Evolutionary conservation across 495 filamentous ascomycete species (phyloP), one percentile per base, ranked within the genome.

Genomic region (Hapsidospora chrysogenum): DNA sequence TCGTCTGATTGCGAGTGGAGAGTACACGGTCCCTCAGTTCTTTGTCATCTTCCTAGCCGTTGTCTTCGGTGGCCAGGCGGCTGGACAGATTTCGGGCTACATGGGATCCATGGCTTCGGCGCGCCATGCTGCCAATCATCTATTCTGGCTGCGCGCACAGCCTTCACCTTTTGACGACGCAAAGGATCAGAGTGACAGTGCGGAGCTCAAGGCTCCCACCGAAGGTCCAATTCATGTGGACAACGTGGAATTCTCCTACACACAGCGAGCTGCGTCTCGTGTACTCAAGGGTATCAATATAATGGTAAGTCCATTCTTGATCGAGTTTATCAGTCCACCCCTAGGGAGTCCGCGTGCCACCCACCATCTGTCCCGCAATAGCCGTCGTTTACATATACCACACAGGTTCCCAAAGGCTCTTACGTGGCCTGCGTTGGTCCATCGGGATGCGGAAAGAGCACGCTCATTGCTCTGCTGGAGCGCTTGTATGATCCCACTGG

Each of bases 381-480:
- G n/a, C n/a, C n/a, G n/a, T n/a, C n/a, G n/a, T n/a, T n/a, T n/a
- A n/a, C n/a, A n/a, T n/a, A n/a, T n/a, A n/a, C n/a, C n/a, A n/a
- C n/a, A n/a, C n/a, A n/a, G n/a, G n/a, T n/a, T 96, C 47, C 78
- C 87, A 7, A 96, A 96, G 74, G 75, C 14, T 44, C 65, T 32
- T 61, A 53, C 18, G 50, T 62, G 9, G 71, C 63, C 4, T 50
- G 74, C n/a, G 67, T 74, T 3, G 71, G 72, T 9, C 50, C 62
- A 8, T 66, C 63, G 3, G 71, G 71, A 1, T 68, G 61, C 22
- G 72, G 72, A 7, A 77, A 77, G 41, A 60, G 57, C 3, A 73
- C 70, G 0, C 52, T 65, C 5, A 57, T 77, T 16, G 48, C 60
- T 20, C 51, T 83, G 1, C 48, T 83, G 0, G 72, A 76, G 51